Evolutionary conservation across 2,329 filamentous ascomycete genomes (phyloP), one percentile per base, ranked within the genome.

Genomic region (Fulvia fulva): DNA sequence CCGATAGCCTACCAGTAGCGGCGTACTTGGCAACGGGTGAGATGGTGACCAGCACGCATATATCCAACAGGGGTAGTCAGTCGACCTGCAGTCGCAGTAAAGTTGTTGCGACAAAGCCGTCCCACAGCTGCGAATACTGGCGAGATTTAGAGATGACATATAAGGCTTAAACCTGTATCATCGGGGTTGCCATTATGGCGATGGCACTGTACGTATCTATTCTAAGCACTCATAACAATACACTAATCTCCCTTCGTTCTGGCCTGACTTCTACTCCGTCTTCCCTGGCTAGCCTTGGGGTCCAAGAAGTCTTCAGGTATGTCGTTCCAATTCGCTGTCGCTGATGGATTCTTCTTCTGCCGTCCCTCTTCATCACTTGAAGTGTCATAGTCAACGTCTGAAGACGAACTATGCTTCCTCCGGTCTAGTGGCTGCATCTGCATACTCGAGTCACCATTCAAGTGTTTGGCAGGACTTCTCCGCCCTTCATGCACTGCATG

Each of bases 291-390:
- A 37, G 52, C 60, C 50, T 67, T 64, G 51, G 71, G 68, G 22
- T 67, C 67, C 51, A 74, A 65, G 28, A 78, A 77, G 19, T 77
- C 78, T 5, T 78, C 77, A 14, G 78, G 78, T 4, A 80, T 68
- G 58, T 80, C 78, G 55, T 80, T 80, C 78, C 78, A 80, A 54
- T 78, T 75, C 45, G 67, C 69, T 9, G 72, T 76, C 49, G 60
- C n/a, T n/a, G 49, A n/a, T n/a, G 19, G 41, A 19, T 45, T 37
- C 49, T 49, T 56, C 44, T 45, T 47, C 21, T 28, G 47, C 37
- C 8, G 26, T 25, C 9, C 72, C 69, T 63, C 68, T 69, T 22
- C 68, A 49, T 67, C 64, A 52, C 64, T 63, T 16, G 52, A 58
- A 14, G 65, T 65, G 47, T 64, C 58, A 52, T 65, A 65, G n/a